These are phyloP conservation scores for Euptelea pleiosperma DNA, from an alignment of 164 flowering plant genomes.

Conservation along the genomic window DNA sequence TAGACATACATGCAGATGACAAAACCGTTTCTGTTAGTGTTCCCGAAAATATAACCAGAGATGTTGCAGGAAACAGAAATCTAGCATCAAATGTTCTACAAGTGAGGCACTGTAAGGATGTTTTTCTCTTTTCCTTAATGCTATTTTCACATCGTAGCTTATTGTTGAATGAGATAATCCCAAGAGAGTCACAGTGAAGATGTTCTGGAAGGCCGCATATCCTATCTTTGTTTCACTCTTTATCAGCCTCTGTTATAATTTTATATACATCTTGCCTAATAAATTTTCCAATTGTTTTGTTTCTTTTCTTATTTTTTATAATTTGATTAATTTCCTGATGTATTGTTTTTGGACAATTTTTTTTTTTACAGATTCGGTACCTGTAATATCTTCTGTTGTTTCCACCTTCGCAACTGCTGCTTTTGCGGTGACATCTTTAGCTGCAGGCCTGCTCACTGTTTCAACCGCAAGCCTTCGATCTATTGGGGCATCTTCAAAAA, in stretches of 20 bases:
- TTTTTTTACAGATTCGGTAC: slow-evolving; percentile 64
- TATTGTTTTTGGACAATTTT: neutral
- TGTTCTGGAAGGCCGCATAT: neutral
- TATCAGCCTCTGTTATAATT: too few relatives aligned
- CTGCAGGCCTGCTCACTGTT: slow-evolving; percentile 61
- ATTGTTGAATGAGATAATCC: neutral
- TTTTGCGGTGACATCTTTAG: slow-evolving; percentile 51
- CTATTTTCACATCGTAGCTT: slow-evolving; percentile 1
- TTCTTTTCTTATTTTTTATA: neutral
- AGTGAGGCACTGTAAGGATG: slow-evolving; percentile 77
- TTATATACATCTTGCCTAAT: too few relatives aligned
- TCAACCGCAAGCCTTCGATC: slow-evolving; percentile 77
- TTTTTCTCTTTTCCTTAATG: neutral
- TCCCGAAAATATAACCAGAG: slow-evolving; percentile 77
- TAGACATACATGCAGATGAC: slow-evolving; percentile 46
- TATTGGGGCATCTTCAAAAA: slow-evolving; percentile 42
- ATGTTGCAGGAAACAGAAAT: slow-evolving; percentile 89
- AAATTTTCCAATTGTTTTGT: too few relatives aligned
- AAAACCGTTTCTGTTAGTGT: slow-evolving; percentile 46
- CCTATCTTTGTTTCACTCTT: neutral
- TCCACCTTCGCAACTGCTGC: slow-evolving; percentile 46
- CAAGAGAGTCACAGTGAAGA: neutral
- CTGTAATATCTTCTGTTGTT: slow-evolving; percentile 44
- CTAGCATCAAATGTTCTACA: slow-evolving; percentile 70
- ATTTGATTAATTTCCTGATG: neutral